Evolutionary conservation across 1,284 basidiomycete species (phyloP), one percentile per base, ranked within the genome.

Genomic region (Golubevia sp.): DNA sequence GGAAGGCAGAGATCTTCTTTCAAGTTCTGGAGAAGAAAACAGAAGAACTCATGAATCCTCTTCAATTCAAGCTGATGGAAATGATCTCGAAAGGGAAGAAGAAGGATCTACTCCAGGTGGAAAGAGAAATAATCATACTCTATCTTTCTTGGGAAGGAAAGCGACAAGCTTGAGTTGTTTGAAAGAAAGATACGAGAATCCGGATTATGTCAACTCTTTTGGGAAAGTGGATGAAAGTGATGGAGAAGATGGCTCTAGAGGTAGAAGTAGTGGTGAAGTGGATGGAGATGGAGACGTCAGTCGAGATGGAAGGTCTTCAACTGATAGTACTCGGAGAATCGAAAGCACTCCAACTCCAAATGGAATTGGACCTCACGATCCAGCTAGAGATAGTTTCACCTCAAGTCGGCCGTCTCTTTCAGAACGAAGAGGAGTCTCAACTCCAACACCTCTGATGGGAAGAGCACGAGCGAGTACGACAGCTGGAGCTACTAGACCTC

Each of bases 61-160:
- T 55, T 13, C 52, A 34, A 48, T 56, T 54, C 13, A 53, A n/a
- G n/a, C n/a, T 27, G n/a, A 20, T 18, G 55, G 55, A 38, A 64
- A 67, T 18, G 51, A 61, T 15, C 55, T 63, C 20, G 56, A 52
- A 18, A 48, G 27, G 55, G 56, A 50, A 26, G 58, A 49, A 3
- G 63, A 64, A 2, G 55, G 56, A 34, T 34, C 11, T 5, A 11
- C 5, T 34, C 11, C 30, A 34, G 11, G 11, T 52, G 21, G 50
- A 6, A 5, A 27, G 13, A 27, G 84, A 56, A 77, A 82, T 4
- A 79, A 84, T 23, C 84, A 86, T 71, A 86, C 86, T 20, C 75
- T 87, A 11, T 86, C 86, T 38, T 84, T 85, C 62, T 76, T 87
- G 23, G 84, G 85, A 44, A 78, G 86, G 20, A 86, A 86, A 65